Conservation (phyloP, 164 flowering plant genomes). For the Berberis vulgaris region DNA sequence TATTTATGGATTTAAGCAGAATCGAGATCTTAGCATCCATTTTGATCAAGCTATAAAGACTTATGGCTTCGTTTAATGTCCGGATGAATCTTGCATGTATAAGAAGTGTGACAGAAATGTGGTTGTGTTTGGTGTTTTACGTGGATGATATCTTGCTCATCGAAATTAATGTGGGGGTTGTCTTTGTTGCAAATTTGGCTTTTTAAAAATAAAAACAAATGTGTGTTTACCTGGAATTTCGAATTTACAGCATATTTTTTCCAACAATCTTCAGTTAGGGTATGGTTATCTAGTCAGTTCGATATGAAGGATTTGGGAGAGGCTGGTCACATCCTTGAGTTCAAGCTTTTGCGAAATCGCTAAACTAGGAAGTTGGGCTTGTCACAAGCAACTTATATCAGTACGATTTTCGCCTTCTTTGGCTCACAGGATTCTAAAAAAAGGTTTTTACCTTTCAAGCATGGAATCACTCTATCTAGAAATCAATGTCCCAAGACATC, state of each 20-base stretch:
- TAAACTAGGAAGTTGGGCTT: conserved; percentile 1
- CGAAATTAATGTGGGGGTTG: background rate
- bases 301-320: background rate
- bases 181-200: too few relatives aligned
- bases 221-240: too few relatives aligned
- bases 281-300: background rate
- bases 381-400: background rate
- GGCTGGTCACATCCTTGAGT: background rate
- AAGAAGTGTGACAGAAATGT: background rate
- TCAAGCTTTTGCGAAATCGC: background rate
- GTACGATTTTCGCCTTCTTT: background rate
- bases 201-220: too few relatives aligned
- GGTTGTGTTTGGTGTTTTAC: background rate
- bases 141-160: background rate
- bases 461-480: too few relatives aligned
- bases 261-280: too few relatives aligned
- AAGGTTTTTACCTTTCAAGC: background rate
- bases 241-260: too few relatives aligned
- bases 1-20: conserved; percentile 1
- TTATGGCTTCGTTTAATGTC: background rate
- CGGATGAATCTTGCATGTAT: background rate
- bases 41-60: conserved; percentile 1
- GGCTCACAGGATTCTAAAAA: background rate
- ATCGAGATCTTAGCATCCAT: background rate
- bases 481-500: too few relatives aligned